Percentiles rank a stretch among this genome's conserved stretches.
These are phyloP conservation scores for Pyropia yezoensis DNA, from an alignment of 23 red algal genomes.

Conservation along the genomic window DNA sequence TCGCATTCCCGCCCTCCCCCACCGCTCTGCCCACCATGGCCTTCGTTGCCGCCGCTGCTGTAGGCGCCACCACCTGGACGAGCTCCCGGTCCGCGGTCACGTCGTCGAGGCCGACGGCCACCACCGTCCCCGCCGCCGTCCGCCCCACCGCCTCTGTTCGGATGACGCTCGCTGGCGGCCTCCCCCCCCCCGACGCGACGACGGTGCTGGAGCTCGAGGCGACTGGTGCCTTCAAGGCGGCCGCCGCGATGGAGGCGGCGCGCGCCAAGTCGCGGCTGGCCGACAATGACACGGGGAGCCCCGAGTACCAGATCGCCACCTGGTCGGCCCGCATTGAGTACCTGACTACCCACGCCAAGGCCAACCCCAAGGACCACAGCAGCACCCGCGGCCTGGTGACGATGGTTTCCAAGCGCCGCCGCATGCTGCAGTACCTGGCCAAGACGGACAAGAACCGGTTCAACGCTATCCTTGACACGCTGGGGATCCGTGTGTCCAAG, in stretches of 20 bases:
- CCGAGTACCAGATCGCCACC: conserved; percentile 91
- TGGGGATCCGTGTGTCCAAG: conserved; percentile 64
- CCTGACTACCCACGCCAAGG: conserved; percentile 72
- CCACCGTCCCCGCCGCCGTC: no score
- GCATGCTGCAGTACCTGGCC: conserved; percentile 60
- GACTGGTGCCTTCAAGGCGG: neutral
- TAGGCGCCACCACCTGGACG: no score
- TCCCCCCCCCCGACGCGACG: no score
- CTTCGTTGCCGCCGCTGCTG: no score
- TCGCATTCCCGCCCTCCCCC: no score
- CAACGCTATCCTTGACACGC: conserved; percentile 32
- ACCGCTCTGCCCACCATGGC: no score
- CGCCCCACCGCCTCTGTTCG: no score
- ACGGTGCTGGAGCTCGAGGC: no score
- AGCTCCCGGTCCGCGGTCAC: no score
- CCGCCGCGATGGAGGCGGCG: conserved; percentile 15
- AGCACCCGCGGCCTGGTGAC: conserved; percentile 63
- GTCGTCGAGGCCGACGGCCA: no score
- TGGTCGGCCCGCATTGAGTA: conserved; percentile 68
- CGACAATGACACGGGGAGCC: conserved; percentile 86
- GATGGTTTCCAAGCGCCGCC: conserved; percentile 57
- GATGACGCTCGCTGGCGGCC: no score
- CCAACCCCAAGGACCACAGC: conserved; percentile 82
- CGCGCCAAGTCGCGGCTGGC: conserved; percentile 29
- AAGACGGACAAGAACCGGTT: conserved; percentile 34